Conservation (phyloP, 2,329 filamentous ascomycete genomes). For the Elsinoe fawcettii region DNA sequence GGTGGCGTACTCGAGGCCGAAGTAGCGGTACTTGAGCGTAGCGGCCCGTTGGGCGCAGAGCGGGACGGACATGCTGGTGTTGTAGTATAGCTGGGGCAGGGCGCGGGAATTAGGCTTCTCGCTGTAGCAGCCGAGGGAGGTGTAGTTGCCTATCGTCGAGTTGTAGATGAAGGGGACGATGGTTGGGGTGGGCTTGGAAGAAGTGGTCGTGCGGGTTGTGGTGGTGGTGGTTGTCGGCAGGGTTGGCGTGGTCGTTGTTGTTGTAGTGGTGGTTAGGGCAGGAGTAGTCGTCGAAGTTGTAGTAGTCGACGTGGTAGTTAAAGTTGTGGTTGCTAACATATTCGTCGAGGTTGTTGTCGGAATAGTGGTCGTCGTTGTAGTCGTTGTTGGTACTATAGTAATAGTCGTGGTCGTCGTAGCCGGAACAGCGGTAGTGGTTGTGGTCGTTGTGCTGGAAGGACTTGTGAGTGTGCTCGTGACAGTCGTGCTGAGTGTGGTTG, state of each 20-base stretch:
- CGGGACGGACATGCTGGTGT: constrained; percentile 14
- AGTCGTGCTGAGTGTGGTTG: not conserved
- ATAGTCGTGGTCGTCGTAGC: not conserved
- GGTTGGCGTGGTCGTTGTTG: not conserved
- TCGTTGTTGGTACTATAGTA: not conserved
- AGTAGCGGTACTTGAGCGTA: constrained; percentile 16
- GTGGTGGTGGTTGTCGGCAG: not conserved
- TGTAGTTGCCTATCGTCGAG: constrained; percentile 12
- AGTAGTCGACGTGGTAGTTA: not conserved
- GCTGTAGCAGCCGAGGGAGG: constrained; percentile 17
- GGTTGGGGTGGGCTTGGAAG: constrained; percentile 10
- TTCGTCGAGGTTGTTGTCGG: not conserved
- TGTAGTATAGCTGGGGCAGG: constrained; percentile 12
- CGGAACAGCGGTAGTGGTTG: not conserved
- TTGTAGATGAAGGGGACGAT: constrained; percentile 10
- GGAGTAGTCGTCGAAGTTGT: constrained; percentile 1
- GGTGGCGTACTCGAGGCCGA: constrained; percentile 17
- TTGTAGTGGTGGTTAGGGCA: not conserved
- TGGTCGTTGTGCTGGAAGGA: not conserved
- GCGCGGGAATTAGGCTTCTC: constrained; percentile 16
- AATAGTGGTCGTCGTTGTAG: not conserved
- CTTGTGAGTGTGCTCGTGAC: not conserved
- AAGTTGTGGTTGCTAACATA: not conserved
- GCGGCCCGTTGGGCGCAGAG: constrained; percentile 13
- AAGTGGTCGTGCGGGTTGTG: not conserved